phyloP scores from a whole-genome alignment of 2,329 filamentous ascomycete species.

The Hymenoscyphus albidus region DNA sequence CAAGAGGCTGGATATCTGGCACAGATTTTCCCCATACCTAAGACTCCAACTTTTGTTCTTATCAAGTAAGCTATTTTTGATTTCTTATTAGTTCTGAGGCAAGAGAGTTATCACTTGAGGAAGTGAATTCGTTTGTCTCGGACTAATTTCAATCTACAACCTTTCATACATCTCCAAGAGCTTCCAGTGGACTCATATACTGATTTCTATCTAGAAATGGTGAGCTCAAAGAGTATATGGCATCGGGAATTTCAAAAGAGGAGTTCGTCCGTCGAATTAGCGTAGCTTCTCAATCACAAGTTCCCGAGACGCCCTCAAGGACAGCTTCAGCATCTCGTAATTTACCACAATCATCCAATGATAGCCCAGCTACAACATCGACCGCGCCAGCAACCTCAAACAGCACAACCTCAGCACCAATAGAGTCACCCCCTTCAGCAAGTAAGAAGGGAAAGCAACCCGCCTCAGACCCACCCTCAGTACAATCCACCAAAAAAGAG shows the following conservation, averaged over 20 bases:
- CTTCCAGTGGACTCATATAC: neutral
- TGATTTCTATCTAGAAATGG: conserved; percentile 54
- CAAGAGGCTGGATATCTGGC: conserved; percentile 78
- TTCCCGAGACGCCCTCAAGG: conserved; percentile 6
- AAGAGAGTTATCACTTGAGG: neutral
- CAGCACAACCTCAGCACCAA: neutral
- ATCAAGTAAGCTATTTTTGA: conserved; percentile 55
- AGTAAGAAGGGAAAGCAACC: conserved; percentile 34
- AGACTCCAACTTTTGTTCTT: conserved; percentile 73
- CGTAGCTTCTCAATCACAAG: conserved; percentile 34
- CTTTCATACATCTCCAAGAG: neutral
- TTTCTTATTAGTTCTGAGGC: neutral
- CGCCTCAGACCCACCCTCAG: conserved; percentile 40
- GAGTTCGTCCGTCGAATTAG: conserved; percentile 60
- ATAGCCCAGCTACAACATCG: conserved; percentile 8
- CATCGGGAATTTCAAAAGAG: conserved; percentile 58
- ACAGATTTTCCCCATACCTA: conserved; percentile 76
- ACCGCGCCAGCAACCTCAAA: neutral
- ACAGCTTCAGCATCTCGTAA: conserved; percentile 6
- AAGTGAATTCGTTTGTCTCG: neutral
- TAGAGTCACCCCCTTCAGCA: neutral
- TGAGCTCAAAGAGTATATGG: conserved; percentile 72
- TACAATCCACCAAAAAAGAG: conserved; percentile 42
- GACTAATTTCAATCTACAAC: neutral
- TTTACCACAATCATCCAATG: neutral